These are phyloP conservation scores for Hyphopichia wangnamkhiaoensis DNA, from an alignment of 1,139 yeast species.

Conservation along the genomic window DNA sequence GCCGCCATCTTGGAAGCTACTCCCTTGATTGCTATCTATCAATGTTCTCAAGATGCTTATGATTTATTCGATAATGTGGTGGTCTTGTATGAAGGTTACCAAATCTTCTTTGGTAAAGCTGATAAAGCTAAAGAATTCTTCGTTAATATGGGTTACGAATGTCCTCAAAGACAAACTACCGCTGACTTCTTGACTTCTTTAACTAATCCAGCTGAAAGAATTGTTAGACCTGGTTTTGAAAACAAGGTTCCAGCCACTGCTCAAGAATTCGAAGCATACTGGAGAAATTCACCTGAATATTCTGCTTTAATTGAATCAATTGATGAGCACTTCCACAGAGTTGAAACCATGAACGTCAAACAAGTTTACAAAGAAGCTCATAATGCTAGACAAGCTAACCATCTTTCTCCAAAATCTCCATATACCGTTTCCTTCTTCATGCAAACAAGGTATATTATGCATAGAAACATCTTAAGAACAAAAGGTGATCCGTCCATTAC, in stretches of 20 bases:
- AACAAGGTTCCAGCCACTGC: slow-evolving; percentile 66
- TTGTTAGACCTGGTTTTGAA: slow-evolving; percentile 54
- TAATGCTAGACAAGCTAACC: slow-evolving; percentile 57
- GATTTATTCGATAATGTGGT: slow-evolving; percentile 69
- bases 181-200: slow-evolving; percentile 74
- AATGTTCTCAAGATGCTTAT: slow-evolving; percentile 78
- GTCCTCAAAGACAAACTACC: slow-evolving; percentile 77
- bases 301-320: slow-evolving; percentile 29
- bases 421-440: slow-evolving; percentile 64
- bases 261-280: slow-evolving; percentile 63
- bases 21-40: slow-evolving; percentile 77
- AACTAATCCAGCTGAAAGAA: slow-evolving; percentile 55
- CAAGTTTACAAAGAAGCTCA: slow-evolving; percentile 50
- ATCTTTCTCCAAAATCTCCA: slow-evolving; percentile 54
- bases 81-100: slow-evolving; percentile 75
- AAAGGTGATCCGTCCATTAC: slow-evolving; percentile 70
- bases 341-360: slow-evolving; percentile 17
- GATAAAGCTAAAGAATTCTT: slow-evolving; percentile 56
- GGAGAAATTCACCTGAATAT: slow-evolving; percentile 63
- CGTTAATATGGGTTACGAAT: slow-evolving; percentile 50
- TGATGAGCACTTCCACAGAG: slow-evolving; percentile 28
- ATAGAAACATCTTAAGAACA: slow-evolving; percentile 64
- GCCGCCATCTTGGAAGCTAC: slow-evolving; percentile 61
- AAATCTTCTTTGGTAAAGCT: slow-evolving; percentile 70
- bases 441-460: slow-evolving; percentile 63